Conservation (phyloP, 345 rosid species). For the Lenwebbia sp. region DNA sequence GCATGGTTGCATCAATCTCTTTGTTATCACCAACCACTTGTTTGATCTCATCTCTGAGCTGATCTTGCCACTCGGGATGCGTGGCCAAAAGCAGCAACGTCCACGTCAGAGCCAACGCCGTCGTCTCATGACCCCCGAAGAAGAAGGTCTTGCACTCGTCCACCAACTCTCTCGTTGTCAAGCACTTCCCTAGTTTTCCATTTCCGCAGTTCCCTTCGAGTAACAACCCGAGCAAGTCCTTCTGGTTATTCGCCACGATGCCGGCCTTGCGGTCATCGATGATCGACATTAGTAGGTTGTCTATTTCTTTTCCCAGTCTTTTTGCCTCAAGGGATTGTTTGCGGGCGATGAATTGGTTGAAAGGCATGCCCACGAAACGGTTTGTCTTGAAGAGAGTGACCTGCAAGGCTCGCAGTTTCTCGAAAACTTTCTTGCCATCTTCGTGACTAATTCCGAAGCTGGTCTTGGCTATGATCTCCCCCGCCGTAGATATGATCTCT, state of each 20-base stretch:
- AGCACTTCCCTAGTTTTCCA: constrained; percentile 22
- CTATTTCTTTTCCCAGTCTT: constrained; percentile 67
- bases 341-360: constrained; percentile 36
- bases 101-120: constrained; percentile 83
- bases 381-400: constrained; percentile 56
- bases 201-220: constrained; percentile 21
- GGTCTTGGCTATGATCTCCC: constrained; percentile 82
- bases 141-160: constrained; percentile 92
- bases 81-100: constrained; percentile 67
- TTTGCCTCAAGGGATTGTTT: constrained; percentile 40
- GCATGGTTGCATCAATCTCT: constrained; percentile 40
- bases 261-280: constrained; percentile 34
- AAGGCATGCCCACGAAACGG: constrained; percentile 87
- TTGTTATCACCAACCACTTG: constrained; percentile 43
- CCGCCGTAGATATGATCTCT: constrained; percentile 51
- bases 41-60: constrained; percentile 70
- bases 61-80: constrained; percentile 71
- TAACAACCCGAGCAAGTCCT: constrained; percentile 57
- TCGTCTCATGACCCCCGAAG: constrained; percentile 92
- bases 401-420: constrained; percentile 70
- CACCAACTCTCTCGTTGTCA: constrained; percentile 54
- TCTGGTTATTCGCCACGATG: not conserved
- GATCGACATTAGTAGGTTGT: constrained; percentile 43
- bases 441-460: constrained; percentile 64
- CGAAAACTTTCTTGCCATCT: constrained; percentile 41